Evolutionary conservation across 2,329 filamentous ascomycete species (phyloP).

Genomic region (Ophiocordyceps sinensis): DNA sequence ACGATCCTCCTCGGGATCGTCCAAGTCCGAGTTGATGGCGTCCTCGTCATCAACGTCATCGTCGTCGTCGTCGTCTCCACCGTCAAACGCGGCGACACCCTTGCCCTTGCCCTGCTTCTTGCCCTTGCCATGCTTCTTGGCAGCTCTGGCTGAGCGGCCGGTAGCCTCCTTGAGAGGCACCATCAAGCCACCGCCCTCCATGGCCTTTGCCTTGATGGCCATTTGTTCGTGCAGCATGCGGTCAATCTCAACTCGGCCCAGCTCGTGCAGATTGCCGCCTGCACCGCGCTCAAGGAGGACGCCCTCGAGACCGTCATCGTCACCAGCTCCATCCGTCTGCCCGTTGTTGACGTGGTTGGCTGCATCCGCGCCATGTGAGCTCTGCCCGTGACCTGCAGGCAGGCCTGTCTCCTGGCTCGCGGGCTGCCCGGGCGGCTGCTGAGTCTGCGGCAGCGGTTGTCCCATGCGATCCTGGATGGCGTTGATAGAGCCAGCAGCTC

Average conservation of each 20-base stretch:
- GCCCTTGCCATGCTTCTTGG: constrained; percentile 7
- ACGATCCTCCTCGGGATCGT: constrained; percentile 78
- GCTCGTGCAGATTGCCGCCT: constrained; percentile 37
- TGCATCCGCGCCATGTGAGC: constrained; percentile 17
- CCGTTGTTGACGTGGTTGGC: constrained; percentile 20
- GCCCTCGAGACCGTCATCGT: constrained; percentile 39
- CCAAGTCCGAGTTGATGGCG: constrained; percentile 95
- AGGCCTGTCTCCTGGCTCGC: constrained; percentile 4
- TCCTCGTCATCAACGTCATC: constrained; percentile 65
- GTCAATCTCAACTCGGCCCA: constrained; percentile 51
- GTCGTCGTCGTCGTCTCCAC: constrained; percentile 44
- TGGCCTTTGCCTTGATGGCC: constrained; percentile 46
- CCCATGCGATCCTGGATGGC: constrained; percentile 37
- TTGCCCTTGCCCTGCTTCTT: constrained; percentile 10
- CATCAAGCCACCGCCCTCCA: constrained; percentile 67
- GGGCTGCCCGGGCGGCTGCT: constrained; percentile 10
- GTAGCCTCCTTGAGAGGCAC: constrained; percentile 48
- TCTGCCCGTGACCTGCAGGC: constrained; percentile 4
- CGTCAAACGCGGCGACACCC: constrained; percentile 42
- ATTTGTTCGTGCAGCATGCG: constrained; percentile 54
- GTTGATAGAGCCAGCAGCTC: constrained; percentile 52
- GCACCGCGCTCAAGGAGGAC: constrained; percentile 44
- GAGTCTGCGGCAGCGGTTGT: constrained; percentile 13
- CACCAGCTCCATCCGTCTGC: constrained; percentile 61
- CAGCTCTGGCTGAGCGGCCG: constrained; percentile 12